Evolutionary conservation across 495 filamentous ascomycete species (phyloP).

Genomic region (Thermothielavioides terrestris): DNA sequence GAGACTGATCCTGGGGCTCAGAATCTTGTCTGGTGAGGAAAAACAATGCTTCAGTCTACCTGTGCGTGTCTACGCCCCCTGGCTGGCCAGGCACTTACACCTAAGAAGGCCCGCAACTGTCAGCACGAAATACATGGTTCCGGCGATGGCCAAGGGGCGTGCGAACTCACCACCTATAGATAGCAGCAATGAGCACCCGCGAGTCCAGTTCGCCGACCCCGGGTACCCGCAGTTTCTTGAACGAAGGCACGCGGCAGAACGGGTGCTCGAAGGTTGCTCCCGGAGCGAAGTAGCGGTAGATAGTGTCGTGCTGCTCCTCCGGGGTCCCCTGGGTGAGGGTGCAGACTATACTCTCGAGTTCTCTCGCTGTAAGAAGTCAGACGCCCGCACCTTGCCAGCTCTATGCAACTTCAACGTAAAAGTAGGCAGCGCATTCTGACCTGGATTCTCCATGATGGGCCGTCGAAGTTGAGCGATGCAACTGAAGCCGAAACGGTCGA

Average conservation of each 20-base stretch:
- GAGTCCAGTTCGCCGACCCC: slow-evolving; percentile 45
- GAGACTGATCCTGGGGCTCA: slow-evolving; percentile 66
- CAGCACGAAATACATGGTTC: background rate
- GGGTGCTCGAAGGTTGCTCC: slow-evolving; percentile 69
- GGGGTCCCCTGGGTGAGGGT: slow-evolving; percentile 57
- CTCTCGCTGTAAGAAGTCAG: slow-evolving; percentile 24
- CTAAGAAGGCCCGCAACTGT: background rate
- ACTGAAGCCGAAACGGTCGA: no score
- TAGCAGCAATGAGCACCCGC: slow-evolving; percentile 52
- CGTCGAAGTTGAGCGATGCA: no score
- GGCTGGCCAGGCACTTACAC: background rate
- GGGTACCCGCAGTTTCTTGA: slow-evolving; percentile 32
- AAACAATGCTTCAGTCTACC: background rate
- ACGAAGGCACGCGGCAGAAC: slow-evolving; percentile 63
- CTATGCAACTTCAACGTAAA: no score
- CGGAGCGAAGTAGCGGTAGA: slow-evolving; percentile 62
- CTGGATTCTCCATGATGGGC: no score
- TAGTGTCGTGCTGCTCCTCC: slow-evolving; percentile 48
- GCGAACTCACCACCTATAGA: slow-evolving; percentile 68
- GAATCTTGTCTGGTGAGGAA: slow-evolving; percentile 54
- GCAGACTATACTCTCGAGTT: slow-evolving; percentile 55
- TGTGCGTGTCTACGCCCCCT: background rate
- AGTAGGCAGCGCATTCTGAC: slow-evolving; percentile 4
- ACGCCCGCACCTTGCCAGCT: no score
- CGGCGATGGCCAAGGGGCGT: no score